phyloP scores from a whole-genome alignment of 805 yeast species.

The Blastobotrys parvus region DNA sequence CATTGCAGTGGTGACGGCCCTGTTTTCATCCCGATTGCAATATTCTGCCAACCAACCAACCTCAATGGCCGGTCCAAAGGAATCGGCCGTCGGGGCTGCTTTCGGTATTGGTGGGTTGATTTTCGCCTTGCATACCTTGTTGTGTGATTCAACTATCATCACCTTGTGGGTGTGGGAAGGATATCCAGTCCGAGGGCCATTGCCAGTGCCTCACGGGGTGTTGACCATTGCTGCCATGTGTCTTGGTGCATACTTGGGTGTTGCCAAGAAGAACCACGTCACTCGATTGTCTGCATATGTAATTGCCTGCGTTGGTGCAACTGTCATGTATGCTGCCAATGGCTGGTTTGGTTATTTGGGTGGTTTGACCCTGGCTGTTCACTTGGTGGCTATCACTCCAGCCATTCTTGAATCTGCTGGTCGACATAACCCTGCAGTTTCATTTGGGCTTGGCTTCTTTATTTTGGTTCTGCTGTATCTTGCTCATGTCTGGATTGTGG shows the following conservation, averaged over 20 bases:
- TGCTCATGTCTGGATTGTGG: constrained; percentile 94
- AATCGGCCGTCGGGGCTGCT: constrained; percentile 38
- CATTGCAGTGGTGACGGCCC: constrained; percentile 55
- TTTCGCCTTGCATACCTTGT: constrained; percentile 62
- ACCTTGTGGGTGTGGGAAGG: constrained; percentile 98
- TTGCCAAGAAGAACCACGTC: constrained; percentile 23
- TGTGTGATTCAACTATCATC: constrained; percentile 77
- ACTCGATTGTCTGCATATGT: constrained; percentile 30
- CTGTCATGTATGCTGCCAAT: constrained; percentile 39
- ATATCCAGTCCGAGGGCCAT: constrained; percentile 76
- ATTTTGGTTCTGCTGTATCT: constrained; percentile 52
- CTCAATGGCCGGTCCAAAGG: constrained; percentile 17
- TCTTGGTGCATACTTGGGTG: constrained; percentile 46
- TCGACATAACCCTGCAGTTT: constrained; percentile 43
- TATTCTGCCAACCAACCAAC: constrained; percentile 14
- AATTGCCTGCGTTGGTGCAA: constrained; percentile 43
- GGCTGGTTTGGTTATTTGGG: constrained; percentile 76
- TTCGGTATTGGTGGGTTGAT: constrained; percentile 70
- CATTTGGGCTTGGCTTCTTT: constrained; percentile 33
- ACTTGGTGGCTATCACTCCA: constrained; percentile 55
- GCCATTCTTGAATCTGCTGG: constrained; percentile 49
- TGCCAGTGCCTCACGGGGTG: constrained; percentile 74
- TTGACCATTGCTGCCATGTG: constrained; percentile 52
- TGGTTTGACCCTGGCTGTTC: constrained; percentile 52
- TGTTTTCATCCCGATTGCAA: constrained; percentile 43